phyloP scores from a whole-genome alignment of 495 filamentous ascomycete species.

The Darksidea phi region DNA sequence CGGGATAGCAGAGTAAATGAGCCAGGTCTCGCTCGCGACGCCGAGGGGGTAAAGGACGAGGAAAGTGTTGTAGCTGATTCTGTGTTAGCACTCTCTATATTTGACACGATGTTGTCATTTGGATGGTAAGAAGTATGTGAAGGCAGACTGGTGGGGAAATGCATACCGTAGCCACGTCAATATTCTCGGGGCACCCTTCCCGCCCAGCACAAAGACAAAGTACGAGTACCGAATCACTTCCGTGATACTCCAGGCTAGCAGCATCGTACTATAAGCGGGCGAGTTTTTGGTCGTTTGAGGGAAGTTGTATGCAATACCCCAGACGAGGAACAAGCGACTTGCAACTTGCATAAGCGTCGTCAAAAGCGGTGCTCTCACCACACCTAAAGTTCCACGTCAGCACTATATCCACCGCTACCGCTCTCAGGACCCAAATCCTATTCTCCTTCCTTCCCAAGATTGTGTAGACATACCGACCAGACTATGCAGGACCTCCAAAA shows the following conservation, averaged over 20 bases:
- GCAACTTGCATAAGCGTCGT: conserved; percentile 90
- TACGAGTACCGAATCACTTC: conserved; percentile 88
- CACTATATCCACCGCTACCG: not conserved
- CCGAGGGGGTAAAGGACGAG: conserved; percentile 89
- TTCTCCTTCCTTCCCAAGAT: not conserved
- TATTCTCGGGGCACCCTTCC: conserved; percentile 55
- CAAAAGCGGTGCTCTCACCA: conserved; percentile 78
- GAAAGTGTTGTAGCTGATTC: conserved; percentile 77
- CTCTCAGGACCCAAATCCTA: not conserved
- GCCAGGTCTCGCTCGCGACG: conserved; percentile 77
- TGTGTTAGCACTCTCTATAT: conserved; percentile 1
- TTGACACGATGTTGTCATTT: too few species aligned
- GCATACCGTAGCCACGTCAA: conserved; percentile 74
- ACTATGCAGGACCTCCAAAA: conserved; percentile 81
- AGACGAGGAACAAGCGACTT: conserved; percentile 77
- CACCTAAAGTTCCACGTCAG: conserved; percentile 46
- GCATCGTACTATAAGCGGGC: conserved; percentile 64
- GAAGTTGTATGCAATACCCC: conserved; percentile 71
- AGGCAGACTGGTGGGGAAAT: too few species aligned
- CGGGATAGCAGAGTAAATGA: conserved; percentile 65
- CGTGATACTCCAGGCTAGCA: conserved; percentile 79
- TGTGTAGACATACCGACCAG: conserved; percentile 53
- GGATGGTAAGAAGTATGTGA: too few species aligned
- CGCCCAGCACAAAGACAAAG: conserved; percentile 71
- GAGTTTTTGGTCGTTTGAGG: conserved; percentile 51